Conservation (phyloP, 176 grass and related monocot species). For the Alloteropsis semialata region DNA sequence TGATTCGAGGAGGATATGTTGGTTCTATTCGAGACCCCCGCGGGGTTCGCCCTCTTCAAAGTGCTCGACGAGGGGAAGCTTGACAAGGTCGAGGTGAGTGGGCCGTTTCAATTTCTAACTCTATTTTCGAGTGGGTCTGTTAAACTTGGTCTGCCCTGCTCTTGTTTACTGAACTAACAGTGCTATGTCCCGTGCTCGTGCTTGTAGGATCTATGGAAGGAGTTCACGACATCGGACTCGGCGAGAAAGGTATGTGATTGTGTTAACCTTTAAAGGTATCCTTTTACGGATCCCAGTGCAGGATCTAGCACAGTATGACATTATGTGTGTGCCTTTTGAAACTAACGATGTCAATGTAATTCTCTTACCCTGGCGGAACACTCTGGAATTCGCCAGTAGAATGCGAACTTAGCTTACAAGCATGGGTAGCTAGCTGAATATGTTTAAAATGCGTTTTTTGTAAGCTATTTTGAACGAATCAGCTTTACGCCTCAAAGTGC, state of each 20-base stretch:
- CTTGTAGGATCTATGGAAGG: slow-evolving; percentile 85
- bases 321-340: not conserved
- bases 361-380: not conserved
- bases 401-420: not conserved
- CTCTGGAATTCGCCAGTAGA: not conserved
- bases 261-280: not conserved
- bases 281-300: not conserved
- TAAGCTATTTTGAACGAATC: not conserved
- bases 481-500: not conserved
- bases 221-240: slow-evolving; percentile 59
- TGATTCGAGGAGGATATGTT: slow-evolving; percentile 40
- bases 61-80: slow-evolving; percentile 85
- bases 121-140: not conserved
- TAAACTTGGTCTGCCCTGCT: not conserved
- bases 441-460: not conserved
- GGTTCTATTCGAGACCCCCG: slow-evolving; percentile 76
- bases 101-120: not conserved
- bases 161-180: not conserved
- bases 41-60: slow-evolving; percentile 81
- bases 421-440: not conserved
- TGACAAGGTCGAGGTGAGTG: slow-evolving; percentile 67
- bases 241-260: slow-evolving; percentile 60
- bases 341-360: not conserved
- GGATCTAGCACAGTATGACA: not conserved
- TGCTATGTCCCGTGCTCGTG: not conserved